These are phyloP conservation scores for Mucor plumbeus DNA, from an alignment of 371 early-diverging fungal genomes.

Conservation along the genomic window DNA sequence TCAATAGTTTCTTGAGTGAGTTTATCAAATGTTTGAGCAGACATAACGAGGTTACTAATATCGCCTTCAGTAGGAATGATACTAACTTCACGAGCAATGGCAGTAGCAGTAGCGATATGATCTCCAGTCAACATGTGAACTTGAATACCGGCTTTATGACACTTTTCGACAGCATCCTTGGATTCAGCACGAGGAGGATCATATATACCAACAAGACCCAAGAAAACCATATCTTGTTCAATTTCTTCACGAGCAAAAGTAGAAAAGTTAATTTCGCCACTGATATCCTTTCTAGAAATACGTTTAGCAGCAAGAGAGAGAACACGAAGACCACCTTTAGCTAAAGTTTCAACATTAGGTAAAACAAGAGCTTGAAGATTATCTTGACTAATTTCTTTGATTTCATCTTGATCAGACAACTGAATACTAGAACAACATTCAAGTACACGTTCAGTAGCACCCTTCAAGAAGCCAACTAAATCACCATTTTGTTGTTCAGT, in stretches of 20 bases:
- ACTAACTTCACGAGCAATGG: constrained; percentile 91
- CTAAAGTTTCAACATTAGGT: constrained; percentile 64
- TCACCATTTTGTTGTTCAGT: constrained; percentile 45
- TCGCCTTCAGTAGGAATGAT: constrained; percentile 66
- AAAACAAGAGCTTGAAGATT: constrained; percentile 32
- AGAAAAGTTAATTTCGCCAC: constrained; percentile 36
- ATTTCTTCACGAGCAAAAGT: constrained; percentile 61
- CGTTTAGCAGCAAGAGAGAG: constrained; percentile 50
- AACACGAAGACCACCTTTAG: constrained; percentile 76
- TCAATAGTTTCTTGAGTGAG: constrained; percentile 83
- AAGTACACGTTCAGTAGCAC: constrained; percentile 79
- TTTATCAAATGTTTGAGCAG: constrained; percentile 84
- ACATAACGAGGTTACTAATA: constrained; percentile 70
- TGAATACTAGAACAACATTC: constrained; percentile 61
- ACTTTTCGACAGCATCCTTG: constrained; percentile 79
- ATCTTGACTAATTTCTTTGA: constrained; percentile 37
- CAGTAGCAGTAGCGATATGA: constrained; percentile 90
- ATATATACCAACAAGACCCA: constrained; percentile 92
- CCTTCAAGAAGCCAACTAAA: constrained; percentile 62
- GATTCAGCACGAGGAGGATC: constrained; percentile 91
- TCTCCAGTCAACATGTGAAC: constrained; percentile 98
- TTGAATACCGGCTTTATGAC: constrained; percentile 89
- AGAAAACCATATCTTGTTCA: constrained; percentile 80
- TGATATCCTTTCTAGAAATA: constrained; percentile 51
- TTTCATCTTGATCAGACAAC: constrained; percentile 55